Evolutionary conservation across 108 stramenopile genomes (phyloP), one percentile per base, ranked within the genome.

Genomic region (Skeletonema grethae): DNA sequence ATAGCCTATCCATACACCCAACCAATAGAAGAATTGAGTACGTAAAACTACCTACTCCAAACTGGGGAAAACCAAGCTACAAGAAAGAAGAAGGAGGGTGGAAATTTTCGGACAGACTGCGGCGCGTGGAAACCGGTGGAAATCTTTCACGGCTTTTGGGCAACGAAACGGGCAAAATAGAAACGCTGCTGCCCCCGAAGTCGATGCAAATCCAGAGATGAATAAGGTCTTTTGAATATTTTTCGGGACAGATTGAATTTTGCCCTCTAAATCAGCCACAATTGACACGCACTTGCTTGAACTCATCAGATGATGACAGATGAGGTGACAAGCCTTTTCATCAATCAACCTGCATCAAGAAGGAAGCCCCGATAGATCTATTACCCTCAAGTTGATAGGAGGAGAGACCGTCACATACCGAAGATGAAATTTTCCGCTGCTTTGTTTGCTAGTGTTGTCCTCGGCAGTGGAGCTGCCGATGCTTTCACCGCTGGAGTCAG

Each of bases 351-450:
- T 53, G 50, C n/a, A n/a, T 22, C 50, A 53, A 53, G 50, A 20
- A 53, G 50, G 22, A 53, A 22, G 50, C 18, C 4, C 25, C 25
- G 1, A 22, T 22, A 1, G 18, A 53, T 22, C 22, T 53, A 18
- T 18, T 43, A 11, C 18, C 18, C 18, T 9, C 50, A 20, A 24
- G 50, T 20, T 6, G 20, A 53, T 22, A 53, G 50, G 50, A 53
- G 50, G 4, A 20, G 50, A 53, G 50, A 53, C 46, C 22, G n/a
- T 5, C 9, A 24, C 22, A 9, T 53, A 7, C 0, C 50, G 7
- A 71, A 63, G 20, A 75, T 75, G 75, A 75, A 75, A 48, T 63
- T 75, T 43, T 67, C 46, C 20, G 41, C 60, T 53, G 67, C 75
- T 25, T 62, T 75, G 29, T 63, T 75, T 35, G 67, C 75, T 35